Conservation (phyloP, 306 rosid genomes). For the Canavalia ensiformis region DNA sequence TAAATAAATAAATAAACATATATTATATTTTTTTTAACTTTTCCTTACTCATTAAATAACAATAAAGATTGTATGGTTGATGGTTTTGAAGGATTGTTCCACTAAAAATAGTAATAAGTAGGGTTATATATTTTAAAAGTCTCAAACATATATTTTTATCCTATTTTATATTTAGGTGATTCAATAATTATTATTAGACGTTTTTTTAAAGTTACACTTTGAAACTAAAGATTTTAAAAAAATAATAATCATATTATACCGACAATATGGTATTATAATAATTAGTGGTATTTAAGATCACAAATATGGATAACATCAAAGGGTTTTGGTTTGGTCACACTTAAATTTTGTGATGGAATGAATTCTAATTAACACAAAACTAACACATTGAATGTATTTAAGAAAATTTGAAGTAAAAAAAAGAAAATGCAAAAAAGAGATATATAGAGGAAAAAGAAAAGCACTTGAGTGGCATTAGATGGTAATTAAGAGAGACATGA, state of each 20-base stretch:
- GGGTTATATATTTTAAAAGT: conserved; percentile 10
- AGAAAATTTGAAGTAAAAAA: neutral
- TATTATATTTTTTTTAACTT: neutral
- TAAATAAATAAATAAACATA: too few relatives aligned
- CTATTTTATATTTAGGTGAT: neutral
- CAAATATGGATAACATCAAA: conserved; percentile 21
- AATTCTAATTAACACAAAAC: conserved; percentile 27
- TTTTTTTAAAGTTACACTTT: neutral
- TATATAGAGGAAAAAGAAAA: neutral
- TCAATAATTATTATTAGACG: neutral
- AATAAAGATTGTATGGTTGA: conserved; percentile 1
- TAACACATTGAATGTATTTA: conserved; percentile 38
- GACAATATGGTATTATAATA: neutral
- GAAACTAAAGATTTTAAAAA: neutral
- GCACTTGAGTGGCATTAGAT: conserved; percentile 50
- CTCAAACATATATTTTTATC: neutral
- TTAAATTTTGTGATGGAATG: conserved; percentile 20
- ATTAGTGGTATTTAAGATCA: conserved; percentile 31
- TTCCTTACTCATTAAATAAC: neutral
- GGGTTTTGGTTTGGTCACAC: conserved; percentile 40
- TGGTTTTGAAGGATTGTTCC: neutral
- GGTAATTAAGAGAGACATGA: neutral
- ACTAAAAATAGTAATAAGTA: neutral
- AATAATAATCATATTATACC: neutral
- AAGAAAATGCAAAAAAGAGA: neutral